Conservation (phyloP, 2,329 filamentous ascomycete genomes). For the Penicillium rolfsii region DNA sequence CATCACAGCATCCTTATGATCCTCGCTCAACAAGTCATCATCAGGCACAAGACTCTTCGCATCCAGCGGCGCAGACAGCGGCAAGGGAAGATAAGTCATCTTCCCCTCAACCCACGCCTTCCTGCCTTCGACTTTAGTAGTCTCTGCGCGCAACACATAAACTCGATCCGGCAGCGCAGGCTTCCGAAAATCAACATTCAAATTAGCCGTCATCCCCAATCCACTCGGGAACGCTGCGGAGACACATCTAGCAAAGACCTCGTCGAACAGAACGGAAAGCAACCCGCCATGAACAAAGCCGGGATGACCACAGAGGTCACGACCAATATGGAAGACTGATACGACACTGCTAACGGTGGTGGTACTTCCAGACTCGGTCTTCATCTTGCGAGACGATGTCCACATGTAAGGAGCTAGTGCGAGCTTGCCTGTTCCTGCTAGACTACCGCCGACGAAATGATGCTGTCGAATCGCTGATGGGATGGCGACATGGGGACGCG, state of each 20-base stretch:
- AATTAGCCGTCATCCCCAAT: slow-evolving; percentile 43
- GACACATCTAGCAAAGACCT: slow-evolving; percentile 42
- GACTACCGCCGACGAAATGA: slow-evolving; percentile 78
- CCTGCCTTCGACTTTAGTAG: slow-evolving; percentile 39
- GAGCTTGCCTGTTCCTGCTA: slow-evolving; percentile 73
- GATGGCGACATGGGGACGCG: slow-evolving; percentile 82
- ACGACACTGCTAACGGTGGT: slow-evolving; percentile 24
- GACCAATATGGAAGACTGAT: slow-evolving; percentile 40
- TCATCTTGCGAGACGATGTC: slow-evolving; percentile 21
- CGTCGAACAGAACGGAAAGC: slow-evolving; percentile 40
- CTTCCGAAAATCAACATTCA: slow-evolving; percentile 42
- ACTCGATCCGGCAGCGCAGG: slow-evolving; percentile 38
- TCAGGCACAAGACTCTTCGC: slow-evolving; percentile 12
- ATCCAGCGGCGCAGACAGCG: slow-evolving; percentile 15
- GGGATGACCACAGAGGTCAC: slow-evolving; percentile 40
- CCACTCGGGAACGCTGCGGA: slow-evolving; percentile 38
- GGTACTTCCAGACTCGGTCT: slow-evolving; percentile 5
- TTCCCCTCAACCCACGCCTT: slow-evolving; percentile 44
- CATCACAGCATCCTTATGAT: slow-evolving; percentile 32
- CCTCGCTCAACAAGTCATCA: slow-evolving; percentile 20
- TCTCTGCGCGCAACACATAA: slow-evolving; percentile 39
- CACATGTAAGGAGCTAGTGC: slow-evolving; percentile 70
- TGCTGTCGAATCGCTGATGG: slow-evolving; percentile 67
- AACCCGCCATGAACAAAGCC: slow-evolving; percentile 44
- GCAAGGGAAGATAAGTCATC: slow-evolving; percentile 32